Evolutionary conservation across 1,284 basidiomycete species (phyloP).

Genomic region (Melampsora allii-populina): DNA sequence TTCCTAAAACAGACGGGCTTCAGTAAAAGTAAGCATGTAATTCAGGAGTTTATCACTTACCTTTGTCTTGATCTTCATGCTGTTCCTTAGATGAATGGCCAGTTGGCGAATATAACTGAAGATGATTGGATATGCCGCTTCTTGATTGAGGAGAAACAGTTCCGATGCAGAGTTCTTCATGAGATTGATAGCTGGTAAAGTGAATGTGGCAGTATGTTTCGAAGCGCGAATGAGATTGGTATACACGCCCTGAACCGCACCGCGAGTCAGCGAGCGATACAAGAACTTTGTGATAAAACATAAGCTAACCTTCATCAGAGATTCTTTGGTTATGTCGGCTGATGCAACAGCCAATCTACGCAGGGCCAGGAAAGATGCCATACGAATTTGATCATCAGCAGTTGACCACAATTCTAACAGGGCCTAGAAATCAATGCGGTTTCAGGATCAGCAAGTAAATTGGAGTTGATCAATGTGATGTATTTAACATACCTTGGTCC

Average conservation of each 20-base stretch:
- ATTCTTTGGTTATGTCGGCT: conserved; percentile 77
- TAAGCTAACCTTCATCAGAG: conserved; percentile 70
- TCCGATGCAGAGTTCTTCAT: conserved; percentile 98
- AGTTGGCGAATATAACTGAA: conserved; percentile 96
- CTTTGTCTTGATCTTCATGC: conserved; percentile 82
- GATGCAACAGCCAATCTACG: conserved; percentile 72
- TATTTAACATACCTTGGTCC: conserved; percentile 66
- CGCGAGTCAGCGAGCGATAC: not conserved
- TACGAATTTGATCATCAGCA: conserved; percentile 74
- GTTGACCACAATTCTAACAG: conserved; percentile 75
- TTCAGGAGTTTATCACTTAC: conserved; percentile 54
- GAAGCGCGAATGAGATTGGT: conserved; percentile 74
- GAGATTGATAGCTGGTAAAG: conserved; percentile 85
- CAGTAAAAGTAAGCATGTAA: conserved; percentile 46
- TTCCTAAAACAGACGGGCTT: conserved; percentile 59
- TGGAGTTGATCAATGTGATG: not conserved
- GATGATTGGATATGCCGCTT: conserved; percentile 80
- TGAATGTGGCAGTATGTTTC: conserved; percentile 78
- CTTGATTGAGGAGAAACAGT: conserved; percentile 74
- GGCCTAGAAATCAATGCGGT: conserved; percentile 57
- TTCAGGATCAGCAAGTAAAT: not conserved
- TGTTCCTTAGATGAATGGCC: conserved; percentile 85
- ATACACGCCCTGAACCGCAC: conserved; percentile 68
- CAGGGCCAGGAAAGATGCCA: conserved; percentile 83
- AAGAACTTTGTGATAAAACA: not conserved